Percentiles rank a stretch among this genome's conserved stretches.
Evolutionary conservation across 495 filamentous ascomycete species (phyloP).

Genomic region (Lasiosphaeris hirsuta): DNA sequence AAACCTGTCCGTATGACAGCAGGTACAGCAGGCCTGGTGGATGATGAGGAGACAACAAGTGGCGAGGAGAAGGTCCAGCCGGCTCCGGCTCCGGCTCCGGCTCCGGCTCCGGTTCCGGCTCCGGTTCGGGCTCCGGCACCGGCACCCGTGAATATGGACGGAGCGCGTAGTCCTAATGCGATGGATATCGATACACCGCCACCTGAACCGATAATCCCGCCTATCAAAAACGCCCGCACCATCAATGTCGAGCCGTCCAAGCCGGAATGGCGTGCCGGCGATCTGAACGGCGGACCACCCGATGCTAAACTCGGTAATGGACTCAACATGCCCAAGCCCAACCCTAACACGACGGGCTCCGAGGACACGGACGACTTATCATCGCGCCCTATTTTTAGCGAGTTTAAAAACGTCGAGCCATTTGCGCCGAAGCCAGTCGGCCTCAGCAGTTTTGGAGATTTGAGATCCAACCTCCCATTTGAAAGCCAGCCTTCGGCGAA

Average conservation of each 20-base stretch:
- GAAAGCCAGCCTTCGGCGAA: slow-evolving; percentile 56
- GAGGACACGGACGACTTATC: slow-evolving; percentile 17
- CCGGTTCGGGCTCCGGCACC: slow-evolving; percentile 15
- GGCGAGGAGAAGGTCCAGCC: slow-evolving; percentile 30
- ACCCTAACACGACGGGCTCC: slow-evolving; percentile 6
- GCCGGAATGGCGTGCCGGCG: slow-evolving; percentile 48
- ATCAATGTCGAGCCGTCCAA: slow-evolving; percentile 47
- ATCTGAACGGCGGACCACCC: slow-evolving; percentile 25
- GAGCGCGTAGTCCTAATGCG: slow-evolving; percentile 40
- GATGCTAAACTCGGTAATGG: slow-evolving; percentile 15
- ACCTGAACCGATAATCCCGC: slow-evolving; percentile 15
- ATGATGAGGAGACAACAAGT: slow-evolving; percentile 38
- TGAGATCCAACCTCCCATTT: slow-evolving; percentile 69
- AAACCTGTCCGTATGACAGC: slow-evolving; percentile 43
- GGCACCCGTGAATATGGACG: slow-evolving; percentile 8
- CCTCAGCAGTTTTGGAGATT: slow-evolving; percentile 62
- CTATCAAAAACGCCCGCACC: slow-evolving; percentile 35
- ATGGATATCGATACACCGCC: slow-evolving; percentile 57
- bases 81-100: slow-evolving; percentile 10
- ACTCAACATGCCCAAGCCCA: slow-evolving; percentile 17
- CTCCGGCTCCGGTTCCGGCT: too few species aligned
- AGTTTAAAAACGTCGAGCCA: slow-evolving; percentile 65
- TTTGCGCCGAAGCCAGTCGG: slow-evolving; percentile 51
- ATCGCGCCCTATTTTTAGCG: slow-evolving; percentile 54
- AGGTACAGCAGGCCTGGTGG: slow-evolving; percentile 45